Evolutionary conservation across 2,329 filamentous ascomycete genomes (phyloP), one percentile per base, ranked within the genome.

Genomic region (Macrophomina phaseolina): DNA sequence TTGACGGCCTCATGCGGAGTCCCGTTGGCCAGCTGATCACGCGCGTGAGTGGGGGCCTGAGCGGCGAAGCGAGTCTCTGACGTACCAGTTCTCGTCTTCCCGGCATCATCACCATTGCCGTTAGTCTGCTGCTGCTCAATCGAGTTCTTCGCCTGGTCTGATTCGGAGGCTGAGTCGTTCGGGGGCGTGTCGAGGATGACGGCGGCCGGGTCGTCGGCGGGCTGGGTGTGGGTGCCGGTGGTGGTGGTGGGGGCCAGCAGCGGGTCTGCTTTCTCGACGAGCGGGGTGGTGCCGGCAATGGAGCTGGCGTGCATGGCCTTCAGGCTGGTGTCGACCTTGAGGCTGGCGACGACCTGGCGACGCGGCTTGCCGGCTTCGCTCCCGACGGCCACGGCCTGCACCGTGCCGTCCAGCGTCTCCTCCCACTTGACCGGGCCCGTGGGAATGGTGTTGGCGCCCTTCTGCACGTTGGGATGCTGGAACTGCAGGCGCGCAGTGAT

Each of bases 371-470:
- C 81, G 32, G 78, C 75, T 64, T 81, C 77, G 14, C 71, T 76
- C 3, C 82, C 82, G 12, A 84, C 78, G 6, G 81, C 82, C 51
- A 81, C 74, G 0, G 81, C 81, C 56, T 79, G 77, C 72, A 83
- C 75, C 40, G 77, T 76, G n/a, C 81, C 81, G 55, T 79, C 74
- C 6, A 73, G 73, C n/a, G 71, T 71, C 66, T 77, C 74, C 67
- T 81, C 79, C 82, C 81, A 84, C 66, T 76, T 79, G 23, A 84
- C 80, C 1, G 82, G 82, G 0, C 82, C 82, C 23, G 76, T 81
- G 1, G 82, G 82, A 28, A 83, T 72, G 7, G 82, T 83, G 34
- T 78, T 76, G 46, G 70, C 70, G 28, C 77, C 77, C 34, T 75
- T 71, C 48, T 79, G 72, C 3, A 67, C 70, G 32, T 68, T 66